Base-by-base conservation (phyloP, 176 grass and related monocot genomes). In the Oropetium thomaeum region DNA sequence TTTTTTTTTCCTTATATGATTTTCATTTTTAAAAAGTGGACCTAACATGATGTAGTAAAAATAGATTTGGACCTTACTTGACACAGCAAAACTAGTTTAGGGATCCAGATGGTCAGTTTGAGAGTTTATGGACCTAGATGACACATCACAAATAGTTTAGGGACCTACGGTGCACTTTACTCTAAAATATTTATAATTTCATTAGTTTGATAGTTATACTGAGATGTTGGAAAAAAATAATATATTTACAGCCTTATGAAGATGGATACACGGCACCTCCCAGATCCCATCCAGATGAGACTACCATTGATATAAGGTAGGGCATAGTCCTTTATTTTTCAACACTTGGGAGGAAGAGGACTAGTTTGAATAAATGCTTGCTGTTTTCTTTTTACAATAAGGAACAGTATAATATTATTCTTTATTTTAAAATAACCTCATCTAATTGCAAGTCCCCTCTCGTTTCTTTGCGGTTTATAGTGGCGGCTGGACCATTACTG, bases 271-370 rank as follows among this genome's bases (percentile, higher is more conserved):
- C 88, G 60, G 86, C 91, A 81, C 86, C 95, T 85, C 89, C 95
- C 44, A 90, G 74, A 65, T 25, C 61, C 33, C 73, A 88, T 74
- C 82, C 90, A 76, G 91, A 93, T 60, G 95, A 97, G 72, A 93
- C 95, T 62, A 85, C 95, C 57, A 97, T 97, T 11, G 95, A 92
- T 76, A 89, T 97, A 80, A 94, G 84, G 95, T 76, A 91, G 20
- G 63, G 0, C 44, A 78, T 45, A 20, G 45, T 82, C 61, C 54
- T 71, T 34, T 67, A 30, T 76, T 41, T 14, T 69, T 49, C 65
- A 33, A 38, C n/a, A 76, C 52, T 23, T 60, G n/a, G 26, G 80
- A 67, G 14, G 33, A 51, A 19, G 28, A 25, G 53, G 19, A 47
- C 29, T 67, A 31, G 40, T 35, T 74, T 69, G 13, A 10, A 37